Percentiles rank a stretch among this genome's conserved stretches.
These are phyloP conservation scores for Volvox reticuliferus DNA, from an alignment of 139 green algal genomes.

Conservation along the genomic window DNA sequence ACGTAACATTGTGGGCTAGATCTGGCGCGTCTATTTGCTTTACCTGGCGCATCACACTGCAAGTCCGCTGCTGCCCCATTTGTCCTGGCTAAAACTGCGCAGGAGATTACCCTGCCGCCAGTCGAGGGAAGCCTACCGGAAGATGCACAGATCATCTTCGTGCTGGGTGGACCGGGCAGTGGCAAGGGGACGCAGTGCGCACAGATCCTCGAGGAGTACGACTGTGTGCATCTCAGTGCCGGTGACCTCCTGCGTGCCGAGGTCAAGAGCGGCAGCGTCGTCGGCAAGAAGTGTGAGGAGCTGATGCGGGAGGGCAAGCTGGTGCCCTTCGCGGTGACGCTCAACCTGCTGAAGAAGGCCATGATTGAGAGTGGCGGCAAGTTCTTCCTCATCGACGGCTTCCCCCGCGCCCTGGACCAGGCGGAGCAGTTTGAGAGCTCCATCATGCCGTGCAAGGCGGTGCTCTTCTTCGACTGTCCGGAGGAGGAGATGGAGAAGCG, in stretches of 20 bases:
- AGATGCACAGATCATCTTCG: conserved; percentile 62
- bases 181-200: conserved; percentile 73
- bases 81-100: not conserved
- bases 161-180: conserved; percentile 65
- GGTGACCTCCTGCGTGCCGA: conserved; percentile 86
- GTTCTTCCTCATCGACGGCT: conserved; percentile 94
- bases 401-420: conserved; percentile 91
- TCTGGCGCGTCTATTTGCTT: too few species aligned
- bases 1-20: too few species aligned
- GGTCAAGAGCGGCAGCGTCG: conserved; percentile 72
- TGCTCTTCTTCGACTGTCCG: conserved; percentile 64
- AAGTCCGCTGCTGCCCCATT: too few species aligned
- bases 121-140: conserved; percentile 49
- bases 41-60: too few species aligned
- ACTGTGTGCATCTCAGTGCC: conserved; percentile 67
- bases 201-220: conserved; percentile 57
- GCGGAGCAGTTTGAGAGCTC: conserved; percentile 75
- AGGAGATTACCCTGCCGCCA: conserved; percentile 39
- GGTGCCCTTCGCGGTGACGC: conserved; percentile 80
- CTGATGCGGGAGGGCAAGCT: conserved; percentile 91
- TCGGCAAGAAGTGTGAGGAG: conserved; percentile 75
- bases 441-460: conserved; percentile 61
- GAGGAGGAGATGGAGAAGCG: conserved; percentile 89
- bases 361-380: conserved; percentile 73
- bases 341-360: conserved; percentile 80